Conservation (phyloP, 2,329 filamentous ascomycete genomes). For the Sarocladiaceae sp. region DNA sequence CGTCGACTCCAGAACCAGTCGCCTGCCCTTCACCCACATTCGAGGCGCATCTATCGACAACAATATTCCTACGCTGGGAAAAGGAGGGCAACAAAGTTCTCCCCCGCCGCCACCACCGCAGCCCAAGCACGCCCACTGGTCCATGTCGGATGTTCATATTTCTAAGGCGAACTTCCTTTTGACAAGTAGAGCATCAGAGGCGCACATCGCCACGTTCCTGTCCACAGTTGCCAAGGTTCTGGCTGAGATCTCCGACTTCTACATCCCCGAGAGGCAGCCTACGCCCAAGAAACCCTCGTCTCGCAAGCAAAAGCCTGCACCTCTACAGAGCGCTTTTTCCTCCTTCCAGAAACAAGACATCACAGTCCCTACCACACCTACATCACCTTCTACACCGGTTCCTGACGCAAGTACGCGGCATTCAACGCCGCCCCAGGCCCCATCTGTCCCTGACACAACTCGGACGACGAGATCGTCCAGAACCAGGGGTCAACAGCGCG, state of each 20-base stretch:
- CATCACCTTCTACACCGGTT: constrained; percentile 2
- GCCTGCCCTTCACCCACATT: constrained; percentile 33
- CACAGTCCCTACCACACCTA: constrained; percentile 10
- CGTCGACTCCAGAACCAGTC: constrained; percentile 35
- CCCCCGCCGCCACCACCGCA: not conserved
- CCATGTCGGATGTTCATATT: constrained; percentile 26
- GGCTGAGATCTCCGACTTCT: constrained; percentile 29
- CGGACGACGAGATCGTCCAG: constrained; percentile 22
- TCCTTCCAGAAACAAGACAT: constrained; percentile 22
- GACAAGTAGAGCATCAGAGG: constrained; percentile 45
- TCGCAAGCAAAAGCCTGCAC: constrained; percentile 19
- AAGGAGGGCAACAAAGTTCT: constrained; percentile 14
- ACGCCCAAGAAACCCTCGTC: constrained; percentile 14
- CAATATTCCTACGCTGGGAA: constrained; percentile 11
- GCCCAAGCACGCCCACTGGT: not conserved
- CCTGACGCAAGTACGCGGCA: constrained; percentile 9
- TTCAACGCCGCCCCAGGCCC: constrained; percentile 17
- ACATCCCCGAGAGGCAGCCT: constrained; percentile 31
- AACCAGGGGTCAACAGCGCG: constrained; percentile 20
- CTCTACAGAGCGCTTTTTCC: constrained; percentile 23
- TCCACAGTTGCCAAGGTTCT: constrained; percentile 42
- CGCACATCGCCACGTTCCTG: constrained; percentile 49
- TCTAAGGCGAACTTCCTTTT: constrained; percentile 52
- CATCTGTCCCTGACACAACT: constrained; percentile 29
- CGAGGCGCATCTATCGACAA: constrained; percentile 26